phyloP scores from a whole-genome alignment of 139 green algal genomes.

The Parachlorella kessleri region DNA sequence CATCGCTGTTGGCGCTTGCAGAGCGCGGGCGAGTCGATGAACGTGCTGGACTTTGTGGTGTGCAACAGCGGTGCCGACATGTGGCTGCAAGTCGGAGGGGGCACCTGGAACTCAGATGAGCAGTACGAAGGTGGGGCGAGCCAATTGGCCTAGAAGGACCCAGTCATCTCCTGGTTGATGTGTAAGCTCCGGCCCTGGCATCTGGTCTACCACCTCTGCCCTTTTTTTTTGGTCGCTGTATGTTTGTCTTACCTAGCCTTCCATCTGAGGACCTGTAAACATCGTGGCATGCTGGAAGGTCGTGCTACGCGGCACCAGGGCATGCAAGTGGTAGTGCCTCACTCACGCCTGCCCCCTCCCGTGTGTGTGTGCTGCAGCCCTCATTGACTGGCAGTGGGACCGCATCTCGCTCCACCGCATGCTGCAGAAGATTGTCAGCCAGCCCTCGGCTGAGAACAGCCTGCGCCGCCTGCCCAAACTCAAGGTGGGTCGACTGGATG shows the following conservation, averaged over 20 bases:
- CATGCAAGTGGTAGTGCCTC: not conserved
- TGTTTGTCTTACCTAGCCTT: too few relatives aligned
- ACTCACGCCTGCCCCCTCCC: not conserved
- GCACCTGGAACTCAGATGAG: conserved; percentile 54
- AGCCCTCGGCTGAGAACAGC: conserved; percentile 22
- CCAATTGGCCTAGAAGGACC: too few relatives aligned
- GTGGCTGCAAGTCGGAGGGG: conserved; percentile 43
- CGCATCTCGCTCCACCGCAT: conserved; percentile 37
- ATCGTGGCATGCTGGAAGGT: too few relatives aligned
- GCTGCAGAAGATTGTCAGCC: conserved; percentile 55
- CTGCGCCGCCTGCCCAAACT: conserved; percentile 30
- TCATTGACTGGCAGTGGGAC: conserved; percentile 63
- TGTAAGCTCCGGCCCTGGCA: too few relatives aligned
- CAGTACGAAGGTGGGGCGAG: conserved; percentile 48
- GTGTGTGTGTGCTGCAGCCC: too few relatives aligned
- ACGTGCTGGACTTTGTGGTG: conserved; percentile 65
- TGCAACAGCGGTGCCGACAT: conserved; percentile 69
- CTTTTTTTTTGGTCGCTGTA: too few relatives aligned
- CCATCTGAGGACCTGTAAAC: too few relatives aligned
- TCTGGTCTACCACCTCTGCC: too few relatives aligned
- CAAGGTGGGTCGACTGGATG: conserved; percentile 13
- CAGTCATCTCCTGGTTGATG: too few relatives aligned
- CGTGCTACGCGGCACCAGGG: too few relatives aligned
- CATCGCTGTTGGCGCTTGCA: too few relatives aligned
- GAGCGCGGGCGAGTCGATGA: too few relatives aligned